Base-by-base conservation (phyloP, 2,329 filamentous ascomycete genomes). In the Hymenoscyphus repandus region DNA sequence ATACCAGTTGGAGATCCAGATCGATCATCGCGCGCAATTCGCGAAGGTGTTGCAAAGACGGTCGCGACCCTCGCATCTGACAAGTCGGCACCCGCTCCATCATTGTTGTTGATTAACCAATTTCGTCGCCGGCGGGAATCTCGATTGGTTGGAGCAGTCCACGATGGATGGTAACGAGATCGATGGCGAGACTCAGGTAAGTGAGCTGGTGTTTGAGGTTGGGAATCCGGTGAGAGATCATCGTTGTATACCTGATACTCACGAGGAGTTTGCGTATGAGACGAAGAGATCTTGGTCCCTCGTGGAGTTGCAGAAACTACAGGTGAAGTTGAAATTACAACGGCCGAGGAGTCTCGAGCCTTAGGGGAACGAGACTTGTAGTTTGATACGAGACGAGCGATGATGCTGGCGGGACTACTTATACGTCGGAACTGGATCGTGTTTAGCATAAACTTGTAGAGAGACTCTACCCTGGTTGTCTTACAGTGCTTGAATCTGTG, bases 191-290 rank as follows among this genome's bases (percentile, higher is more conserved):
- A 67, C 60, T 76, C 75, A 1, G 75, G 73, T n/a, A 78, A 58
- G 49, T 76, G 70, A 40, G 67, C 66, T 18, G 76, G 74, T 10
- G 76, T 78, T 58, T 74, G 74, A n/a, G 75, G 74, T 54, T 78
- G 76, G 9, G 62, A 64, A 5, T 66, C 65, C 18, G 72, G 66
- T 6, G 74, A 69, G 41, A 73, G 49, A 20, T 63, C 62, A 55
- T 79, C 76, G 52, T 77, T 69, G 54, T 79, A 78, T 22, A 79
- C 65, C 18, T 62, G 63, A 43, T 76, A 58, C 13, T 27, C 46
- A 31, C 57, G 53, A 18, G 62, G 63, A 4, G 58, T 63, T 55
- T 45, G 58, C 53, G 33, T 37, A 50, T 27, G 22, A 4, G 22
- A 27, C 4, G 22, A 27, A 27, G 22, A 7, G 4, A 15, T 51